These are phyloP conservation scores for Volvariella surrecta DNA, from an alignment of 1,284 basidiomycete genomes.

Conservation along the genomic window DNA sequence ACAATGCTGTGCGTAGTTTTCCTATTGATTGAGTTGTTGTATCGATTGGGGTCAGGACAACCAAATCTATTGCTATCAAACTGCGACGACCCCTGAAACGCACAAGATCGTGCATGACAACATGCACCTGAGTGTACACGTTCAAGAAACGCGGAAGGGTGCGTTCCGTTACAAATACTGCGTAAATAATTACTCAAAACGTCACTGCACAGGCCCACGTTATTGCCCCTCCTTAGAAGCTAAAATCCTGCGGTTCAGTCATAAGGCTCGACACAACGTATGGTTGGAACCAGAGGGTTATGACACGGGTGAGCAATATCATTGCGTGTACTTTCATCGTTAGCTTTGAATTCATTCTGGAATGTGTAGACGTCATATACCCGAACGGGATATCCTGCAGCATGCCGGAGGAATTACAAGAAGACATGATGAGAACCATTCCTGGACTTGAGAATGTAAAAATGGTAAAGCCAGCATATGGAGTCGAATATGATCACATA, in stretches of 20 bases:
- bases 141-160: slow-evolving; percentile 84
- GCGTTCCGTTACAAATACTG: not conserved
- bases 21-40: not conserved
- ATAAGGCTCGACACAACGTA: slow-evolving; percentile 66
- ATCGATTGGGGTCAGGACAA: slow-evolving; percentile 36
- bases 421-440: slow-evolving; percentile 73
- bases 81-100: slow-evolving; percentile 63
- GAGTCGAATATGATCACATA: slow-evolving; percentile 90
- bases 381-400: slow-evolving; percentile 87
- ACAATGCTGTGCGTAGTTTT: slow-evolving; percentile 35
- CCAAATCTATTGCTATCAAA: slow-evolving; percentile 71
- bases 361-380: slow-evolving; percentile 63
- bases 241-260: slow-evolving; percentile 73
- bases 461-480: slow-evolving; percentile 81
- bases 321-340: not conserved
- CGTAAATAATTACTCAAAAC: not conserved
- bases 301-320: slow-evolving; percentile 50
- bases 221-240: slow-evolving; percentile 90
- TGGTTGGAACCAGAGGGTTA: slow-evolving; percentile 93
- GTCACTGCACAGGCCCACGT: slow-evolving; percentile 53
- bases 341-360: not conserved
- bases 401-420: slow-evolving; percentile 77
- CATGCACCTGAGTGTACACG: slow-evolving; percentile 72
- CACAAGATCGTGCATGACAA: slow-evolving; percentile 70
- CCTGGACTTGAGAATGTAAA: slow-evolving; percentile 78